Evolutionary conservation across 768 basidiomycete genomes (phyloP), one percentile per base, ranked within the genome.

Genomic region (Naganishia kalamii): DNA sequence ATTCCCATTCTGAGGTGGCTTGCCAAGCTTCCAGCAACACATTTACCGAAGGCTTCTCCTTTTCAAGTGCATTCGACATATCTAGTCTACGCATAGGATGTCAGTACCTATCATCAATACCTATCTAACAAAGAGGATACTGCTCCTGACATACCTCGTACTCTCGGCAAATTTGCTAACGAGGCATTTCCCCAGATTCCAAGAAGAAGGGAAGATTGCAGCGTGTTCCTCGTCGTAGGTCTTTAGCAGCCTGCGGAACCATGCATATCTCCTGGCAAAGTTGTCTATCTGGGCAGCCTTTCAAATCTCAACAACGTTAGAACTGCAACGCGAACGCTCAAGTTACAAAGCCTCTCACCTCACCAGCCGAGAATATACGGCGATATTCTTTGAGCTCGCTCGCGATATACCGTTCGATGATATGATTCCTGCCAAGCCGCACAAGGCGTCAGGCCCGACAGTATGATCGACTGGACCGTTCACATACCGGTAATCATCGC

Each of bases 341-440:
- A 3, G 1, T 27, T n/a, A 7, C 50, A 29, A 5, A 27, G 50
- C 70, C 21, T 29, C 79, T 92, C 78, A 98, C 96, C 68, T 96
- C 92, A 5, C 86, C 87, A 7, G 89, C 85, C 52, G 89, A 86
- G 80, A 99, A 98, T 74, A 99, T 93, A 23, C 92, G 87, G 12
- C 92, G 87, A 75, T 98, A 99, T 75, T 98, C 96, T 74, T 91
- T 90, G 27, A 99, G 82, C 70, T 96, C 90, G 17, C 93, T 83
- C 11, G 88, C 85, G 23, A 90, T 86, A 72, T 96, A 96, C 59
- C 92, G 87, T 60, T 93, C 90, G 13, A 98, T 82, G 62, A 96
- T 83, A 63, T 88, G 86, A 37, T 78, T 77, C 40, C 81, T 82
- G 67, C 4, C n/a, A 15, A 5, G 12, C 4, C 27, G 27, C 10